These are phyloP conservation scores for Basipetospora chlamydospora DNA, from an alignment of 2,329 filamentous ascomycete species.

Conservation along the genomic window DNA sequence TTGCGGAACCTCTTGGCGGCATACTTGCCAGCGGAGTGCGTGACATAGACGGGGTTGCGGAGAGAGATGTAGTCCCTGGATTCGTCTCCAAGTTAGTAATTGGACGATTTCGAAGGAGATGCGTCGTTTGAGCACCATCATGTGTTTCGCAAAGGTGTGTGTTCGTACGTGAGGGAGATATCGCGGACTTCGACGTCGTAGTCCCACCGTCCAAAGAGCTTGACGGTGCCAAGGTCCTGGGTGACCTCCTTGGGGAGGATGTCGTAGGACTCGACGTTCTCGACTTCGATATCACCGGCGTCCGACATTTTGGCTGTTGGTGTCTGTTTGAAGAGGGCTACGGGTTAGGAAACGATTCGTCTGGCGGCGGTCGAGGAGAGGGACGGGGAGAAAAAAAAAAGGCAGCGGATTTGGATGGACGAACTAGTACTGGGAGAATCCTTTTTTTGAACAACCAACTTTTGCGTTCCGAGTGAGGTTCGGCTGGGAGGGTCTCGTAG, in stretches of 20 bases:
- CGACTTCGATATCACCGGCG: constrained; percentile 85
- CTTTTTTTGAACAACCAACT: too few relatives aligned
- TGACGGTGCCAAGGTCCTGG: constrained; percentile 78
- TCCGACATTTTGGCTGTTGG: constrained; percentile 69
- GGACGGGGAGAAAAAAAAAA: constrained; percentile 6
- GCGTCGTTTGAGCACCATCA: too few relatives aligned
- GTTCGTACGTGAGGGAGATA: constrained; percentile 89
- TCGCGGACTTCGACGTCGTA: constrained; percentile 99
- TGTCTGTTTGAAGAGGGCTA: constrained; percentile 5
- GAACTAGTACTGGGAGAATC: constrained; percentile 8
- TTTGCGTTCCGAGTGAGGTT: too few relatives aligned
- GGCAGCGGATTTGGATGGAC: constrained; percentile 8
- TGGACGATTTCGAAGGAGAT: too few relatives aligned
- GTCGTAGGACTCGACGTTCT: constrained; percentile 58
- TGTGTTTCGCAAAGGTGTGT: not conserved
- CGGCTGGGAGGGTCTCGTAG: constrained; percentile 1
- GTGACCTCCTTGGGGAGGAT: constrained; percentile 88
- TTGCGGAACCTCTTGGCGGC: constrained; percentile 99
- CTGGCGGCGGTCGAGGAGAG: constrained; percentile 8
- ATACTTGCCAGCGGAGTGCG: constrained; percentile 97
- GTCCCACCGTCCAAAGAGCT: constrained; percentile 95
- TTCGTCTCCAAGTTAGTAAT: too few relatives aligned
- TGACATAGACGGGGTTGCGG: constrained; percentile 96
- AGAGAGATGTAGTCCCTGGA: constrained; percentile 98
- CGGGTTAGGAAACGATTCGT: not conserved